Evolutionary conservation across 2,329 filamentous ascomycete species (phyloP).

Genomic region (Albifimbria verrucaria): DNA sequence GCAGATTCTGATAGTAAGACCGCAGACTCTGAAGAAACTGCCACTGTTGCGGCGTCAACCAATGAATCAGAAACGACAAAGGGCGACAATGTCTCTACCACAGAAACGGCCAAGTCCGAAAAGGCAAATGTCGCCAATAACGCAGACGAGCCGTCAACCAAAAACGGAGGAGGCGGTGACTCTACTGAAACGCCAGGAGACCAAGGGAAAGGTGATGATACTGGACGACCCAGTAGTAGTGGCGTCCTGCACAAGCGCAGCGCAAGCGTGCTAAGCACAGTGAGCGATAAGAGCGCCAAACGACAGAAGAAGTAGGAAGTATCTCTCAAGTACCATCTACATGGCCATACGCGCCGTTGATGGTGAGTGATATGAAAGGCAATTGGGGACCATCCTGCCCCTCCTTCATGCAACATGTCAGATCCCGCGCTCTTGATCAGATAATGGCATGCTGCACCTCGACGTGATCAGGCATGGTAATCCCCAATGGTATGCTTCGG

Average conservation of each 20-base stretch:
- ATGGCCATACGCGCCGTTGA: neutral
- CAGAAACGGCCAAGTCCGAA: slow-evolving; percentile 14
- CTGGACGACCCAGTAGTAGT: slow-evolving; percentile 34
- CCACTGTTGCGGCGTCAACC: neutral
- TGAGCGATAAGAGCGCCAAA: slow-evolving; percentile 62
- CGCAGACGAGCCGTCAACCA: slow-evolving; percentile 14
- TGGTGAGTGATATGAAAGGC: neutral
- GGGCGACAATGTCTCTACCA: slow-evolving; percentile 8
- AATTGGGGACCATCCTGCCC: too few species aligned
- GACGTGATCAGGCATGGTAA: too few species aligned
- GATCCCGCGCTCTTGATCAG: neutral
- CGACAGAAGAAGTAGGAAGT: slow-evolving; percentile 47
- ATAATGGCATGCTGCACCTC: neutral
- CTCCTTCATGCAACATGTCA: neutral
- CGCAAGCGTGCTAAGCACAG: slow-evolving; percentile 72
- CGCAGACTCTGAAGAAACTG: slow-evolving; percentile 9
- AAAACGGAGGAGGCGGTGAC: slow-evolving; percentile 8
- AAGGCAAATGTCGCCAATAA: slow-evolving; percentile 19
- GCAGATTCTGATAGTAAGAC: slow-evolving; percentile 11
- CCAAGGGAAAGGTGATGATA: slow-evolving; percentile 23
- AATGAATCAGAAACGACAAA: slow-evolving; percentile 15
- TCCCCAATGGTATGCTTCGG: too few species aligned
- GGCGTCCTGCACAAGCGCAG: slow-evolving; percentile 66
- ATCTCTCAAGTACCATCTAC: neutral
- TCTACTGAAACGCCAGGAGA: slow-evolving; percentile 9